Conservation (phyloP, 176 grass and related monocot genomes). For the Carex myosuroides region DNA sequence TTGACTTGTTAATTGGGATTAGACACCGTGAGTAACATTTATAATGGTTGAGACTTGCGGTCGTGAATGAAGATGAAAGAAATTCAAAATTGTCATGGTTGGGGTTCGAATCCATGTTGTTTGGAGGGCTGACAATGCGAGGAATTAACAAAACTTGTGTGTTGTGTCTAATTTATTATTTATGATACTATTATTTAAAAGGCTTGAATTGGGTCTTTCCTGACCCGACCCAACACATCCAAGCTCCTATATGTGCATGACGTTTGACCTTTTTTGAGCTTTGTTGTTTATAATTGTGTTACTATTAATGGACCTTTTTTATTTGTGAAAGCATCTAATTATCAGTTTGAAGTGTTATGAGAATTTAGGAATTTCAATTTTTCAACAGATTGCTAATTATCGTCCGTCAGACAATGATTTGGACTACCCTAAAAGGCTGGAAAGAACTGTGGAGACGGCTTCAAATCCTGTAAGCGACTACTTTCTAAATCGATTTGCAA, state of each 20-base stretch:
- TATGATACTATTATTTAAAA: background rate
- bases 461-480: slow-evolving; percentile 64
- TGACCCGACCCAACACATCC: background rate
- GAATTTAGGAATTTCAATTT: slow-evolving; percentile 16
- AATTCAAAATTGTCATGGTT: background rate
- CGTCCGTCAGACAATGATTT: slow-evolving; percentile 79
- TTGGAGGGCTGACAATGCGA: background rate
- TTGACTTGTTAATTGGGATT: background rate
- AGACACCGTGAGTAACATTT: background rate
- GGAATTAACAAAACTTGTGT: background rate
- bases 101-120: background rate
- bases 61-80: background rate
- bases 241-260: background rate
- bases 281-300: background rate
- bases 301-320: background rate
- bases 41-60: background rate
- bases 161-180: background rate
- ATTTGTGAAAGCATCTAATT: background rate
- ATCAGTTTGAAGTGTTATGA: background rate
- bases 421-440: slow-evolving; percentile 92
- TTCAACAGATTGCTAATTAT: slow-evolving; percentile 83
- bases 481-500: background rate
- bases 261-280: background rate
- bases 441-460: slow-evolving; percentile 41
- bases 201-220: background rate